These are phyloP conservation scores for Pythium brachiatum DNA, from an alignment of 352 stramenopile species.

Conservation along the genomic window DNA sequence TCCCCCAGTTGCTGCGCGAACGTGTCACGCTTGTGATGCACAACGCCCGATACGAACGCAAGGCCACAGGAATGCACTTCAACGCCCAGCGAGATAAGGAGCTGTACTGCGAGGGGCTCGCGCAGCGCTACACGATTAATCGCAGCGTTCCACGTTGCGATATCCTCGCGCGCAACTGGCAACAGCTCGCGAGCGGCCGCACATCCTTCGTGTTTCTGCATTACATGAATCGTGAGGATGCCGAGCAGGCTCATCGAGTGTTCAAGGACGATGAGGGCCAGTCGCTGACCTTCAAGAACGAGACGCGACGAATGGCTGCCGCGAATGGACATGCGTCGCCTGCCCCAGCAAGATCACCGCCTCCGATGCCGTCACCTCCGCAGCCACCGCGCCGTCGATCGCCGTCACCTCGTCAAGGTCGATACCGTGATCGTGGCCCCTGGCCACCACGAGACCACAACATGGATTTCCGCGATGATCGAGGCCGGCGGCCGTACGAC, in stretches of 20 bases:
- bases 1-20: constrained; percentile 23
- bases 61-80: constrained; percentile 29
- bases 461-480: neutral
- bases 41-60: constrained; percentile 23
- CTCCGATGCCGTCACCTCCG: constrained; percentile 8
- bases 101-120: constrained; percentile 19
- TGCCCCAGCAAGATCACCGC: constrained; percentile 2
- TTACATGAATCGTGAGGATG: constrained; percentile 33
- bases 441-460: constrained; percentile 11
- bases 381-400: constrained; percentile 20
- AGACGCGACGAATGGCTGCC: constrained; percentile 5
- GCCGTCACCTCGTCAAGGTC: constrained; percentile 8
- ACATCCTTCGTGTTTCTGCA: constrained; percentile 26
- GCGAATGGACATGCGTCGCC: neutral
- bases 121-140: constrained; percentile 31
- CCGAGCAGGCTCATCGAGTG: constrained; percentile 11
- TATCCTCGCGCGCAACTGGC: constrained; percentile 27
- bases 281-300: constrained; percentile 21
- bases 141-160: constrained; percentile 24
- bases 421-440: constrained; percentile 1
- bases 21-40: constrained; percentile 25
- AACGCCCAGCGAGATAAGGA: constrained; percentile 30
- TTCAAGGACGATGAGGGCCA: constrained; percentile 26
- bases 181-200: constrained; percentile 22
- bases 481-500: neutral